Evolutionary conservation across 805 yeast genomes (phyloP), one percentile per base, ranked within the genome.

Genomic region (Phaffomyces thermotolerans): DNA sequence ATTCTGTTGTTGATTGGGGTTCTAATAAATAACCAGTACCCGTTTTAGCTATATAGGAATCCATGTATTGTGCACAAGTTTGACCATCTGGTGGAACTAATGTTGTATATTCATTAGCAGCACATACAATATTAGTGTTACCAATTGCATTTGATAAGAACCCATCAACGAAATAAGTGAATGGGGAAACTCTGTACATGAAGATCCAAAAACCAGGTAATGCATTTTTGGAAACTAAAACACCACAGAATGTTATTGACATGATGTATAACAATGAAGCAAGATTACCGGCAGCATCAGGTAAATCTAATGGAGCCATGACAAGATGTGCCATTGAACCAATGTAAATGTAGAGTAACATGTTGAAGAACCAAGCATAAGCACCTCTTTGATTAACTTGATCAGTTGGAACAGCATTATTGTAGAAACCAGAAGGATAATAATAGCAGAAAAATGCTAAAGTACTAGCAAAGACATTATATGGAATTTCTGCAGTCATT

Each of bases 201-300:
- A 81, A 84, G 32, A 72, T 67, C 88, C 90, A 80, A 68, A 84
- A 84, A 17, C 86, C 78, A 18, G 84, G 84, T 65, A 80, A 57
- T 25, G 61, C 63, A 13, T 66, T 64, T 44, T 78, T 73, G 20
- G 75, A 66, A 15, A 75, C 77, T 65, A 84, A 65, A 39, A 81
- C 86, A 71, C 93, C 95, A 71, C 88, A 81, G 75, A 84, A 83
- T 41, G 75, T 73, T 61, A 84, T 64, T 31, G 77, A 66, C 69
- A 81, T 64, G 3, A 82, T 75, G 60, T 75, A 81, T 46, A 79
- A 56, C 51, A 83, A 54, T 30, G 73, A 64, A 1, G 77, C 73
- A 46, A 79, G 50, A 52, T 79, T 77, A 45, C 82, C 86, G 37
- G 85, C 89, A 52, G 79, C 76, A 42, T 75, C 79, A 22, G 71